Percentiles rank a stretch among this genome's conserved stretches.
phyloP scores from a whole-genome alignment of 2,329 filamentous ascomycete genomes.

The Colletotrichum camelliae region DNA sequence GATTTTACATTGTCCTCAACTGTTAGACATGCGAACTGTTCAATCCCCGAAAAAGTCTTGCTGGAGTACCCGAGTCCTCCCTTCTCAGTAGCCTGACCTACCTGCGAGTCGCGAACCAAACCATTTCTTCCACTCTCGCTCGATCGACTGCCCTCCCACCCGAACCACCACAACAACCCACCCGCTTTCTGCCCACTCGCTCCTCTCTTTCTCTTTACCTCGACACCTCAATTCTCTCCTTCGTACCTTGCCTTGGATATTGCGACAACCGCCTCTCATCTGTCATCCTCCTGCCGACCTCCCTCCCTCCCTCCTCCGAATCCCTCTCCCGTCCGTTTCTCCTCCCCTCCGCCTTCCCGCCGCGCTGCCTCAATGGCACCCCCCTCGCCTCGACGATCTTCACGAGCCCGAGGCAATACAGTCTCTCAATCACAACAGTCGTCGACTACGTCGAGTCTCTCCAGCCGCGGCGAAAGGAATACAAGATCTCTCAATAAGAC shows the following conservation, averaged over 20 bases:
- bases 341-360: slow-evolving; percentile 6
- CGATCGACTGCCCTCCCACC: slow-evolving; percentile 12
- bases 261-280: slow-evolving; percentile 35
- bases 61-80: slow-evolving; percentile 21
- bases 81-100: slow-evolving; percentile 19
- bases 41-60: slow-evolving; percentile 16
- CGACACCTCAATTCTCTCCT: slow-evolving; percentile 34
- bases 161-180: slow-evolving; percentile 22
- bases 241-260: slow-evolving; percentile 24
- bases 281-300: slow-evolving; percentile 32
- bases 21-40: slow-evolving; percentile 24
- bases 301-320: slow-evolving; percentile 34
- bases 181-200: slow-evolving; percentile 17
- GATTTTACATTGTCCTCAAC: slow-evolving; percentile 11
- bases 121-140: slow-evolving; percentile 20
- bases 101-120: slow-evolving; percentile 14
- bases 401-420: slow-evolving; percentile 81
- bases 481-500: slow-evolving; percentile 76
- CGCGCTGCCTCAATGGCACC: slow-evolving; percentile 58
- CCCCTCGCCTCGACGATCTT: slow-evolving; percentile 82
- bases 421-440: slow-evolving; percentile 80
- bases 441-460: slow-evolving; percentile 79
- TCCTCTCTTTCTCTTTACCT: slow-evolving; percentile 23
- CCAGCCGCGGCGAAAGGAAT: slow-evolving; percentile 75
- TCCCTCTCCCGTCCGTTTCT: slow-evolving; percentile 19